A percentile compares a stretch with the other conserved stretches of the same genome.
Evolutionary conservation across 805 yeast species (phyloP).

Genomic region (Lachancea nothofagi): DNA sequence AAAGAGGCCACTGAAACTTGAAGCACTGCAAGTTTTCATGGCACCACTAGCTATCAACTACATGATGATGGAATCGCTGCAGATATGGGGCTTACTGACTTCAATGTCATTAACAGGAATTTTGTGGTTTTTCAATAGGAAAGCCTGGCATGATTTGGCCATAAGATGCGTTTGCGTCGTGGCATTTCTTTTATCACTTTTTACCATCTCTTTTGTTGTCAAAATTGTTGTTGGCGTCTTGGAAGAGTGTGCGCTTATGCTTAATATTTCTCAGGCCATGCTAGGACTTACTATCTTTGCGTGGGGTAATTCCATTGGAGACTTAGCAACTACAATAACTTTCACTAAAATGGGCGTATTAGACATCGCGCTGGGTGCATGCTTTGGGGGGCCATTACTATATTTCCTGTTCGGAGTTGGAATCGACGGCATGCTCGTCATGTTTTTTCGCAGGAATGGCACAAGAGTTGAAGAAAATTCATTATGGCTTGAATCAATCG

Average conservation of each 20-base stretch:
- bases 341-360: conserved; percentile 79
- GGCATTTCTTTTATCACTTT: conserved; percentile 64
- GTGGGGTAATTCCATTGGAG: conserved; percentile 89
- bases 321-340: conserved; percentile 74
- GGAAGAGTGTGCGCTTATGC: conserved; percentile 53
- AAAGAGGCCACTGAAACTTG: background rate
- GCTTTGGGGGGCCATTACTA: conserved; percentile 88
- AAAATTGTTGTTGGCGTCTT: conserved; percentile 52
- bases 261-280: conserved; percentile 65
- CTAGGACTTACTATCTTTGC: conserved; percentile 88
- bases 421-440: conserved; percentile 53
- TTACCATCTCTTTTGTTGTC: conserved; percentile 51
- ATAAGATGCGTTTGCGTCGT: conserved; percentile 18
- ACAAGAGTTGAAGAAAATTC: conserved; percentile 7
- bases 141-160: background rate
- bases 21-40: background rate
- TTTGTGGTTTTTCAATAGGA: background rate
- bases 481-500: conserved; percentile 19
- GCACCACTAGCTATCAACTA: background rate
- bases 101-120: background rate
- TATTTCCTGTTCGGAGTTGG: conserved; percentile 79
- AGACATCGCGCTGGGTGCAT: conserved; percentile 89
- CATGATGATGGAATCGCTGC: background rate
- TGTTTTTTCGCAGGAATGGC: conserved; percentile 10
- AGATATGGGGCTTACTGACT: background rate